Conservation (phyloP, 345 rosid genomes). For the Nephelium lappaceum region DNA sequence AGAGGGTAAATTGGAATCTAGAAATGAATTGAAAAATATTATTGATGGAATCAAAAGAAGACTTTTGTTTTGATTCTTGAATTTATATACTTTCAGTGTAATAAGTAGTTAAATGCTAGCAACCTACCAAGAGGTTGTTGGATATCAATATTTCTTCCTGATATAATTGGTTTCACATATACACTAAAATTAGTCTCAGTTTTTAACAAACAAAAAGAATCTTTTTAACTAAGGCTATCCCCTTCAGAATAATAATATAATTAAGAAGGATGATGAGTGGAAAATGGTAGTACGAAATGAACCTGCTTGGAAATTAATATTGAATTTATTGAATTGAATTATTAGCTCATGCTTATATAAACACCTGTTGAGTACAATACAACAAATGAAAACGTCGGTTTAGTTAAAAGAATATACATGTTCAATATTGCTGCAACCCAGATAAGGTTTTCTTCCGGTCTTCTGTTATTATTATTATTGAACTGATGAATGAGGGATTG, state of each 20-base stretch:
- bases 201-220: not conserved
- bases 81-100: not conserved
- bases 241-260: not conserved
- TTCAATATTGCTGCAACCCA: no score
- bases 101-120: not conserved
- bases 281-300: not conserved
- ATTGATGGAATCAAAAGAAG: conserved; percentile 1
- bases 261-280: not conserved
- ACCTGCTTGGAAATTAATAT: not conserved
- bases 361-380: no score
- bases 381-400: no score
- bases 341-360: not conserved
- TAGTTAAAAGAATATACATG: no score
- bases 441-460: no score
- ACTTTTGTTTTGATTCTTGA: not conserved
- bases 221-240: not conserved
- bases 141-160: conserved; percentile 1
- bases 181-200: conserved; percentile 7
- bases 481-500: no score
- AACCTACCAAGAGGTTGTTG: conserved; percentile 14
- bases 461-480: no score
- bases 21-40: not conserved
- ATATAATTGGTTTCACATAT: not conserved
- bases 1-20: not conserved
- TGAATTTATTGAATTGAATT: conserved; percentile 1